Percentiles rank a stretch among this genome's conserved stretches.
phyloP scores from a whole-genome alignment of 495 filamentous ascomycete genomes.

The Aspergillus egyptiacus region DNA sequence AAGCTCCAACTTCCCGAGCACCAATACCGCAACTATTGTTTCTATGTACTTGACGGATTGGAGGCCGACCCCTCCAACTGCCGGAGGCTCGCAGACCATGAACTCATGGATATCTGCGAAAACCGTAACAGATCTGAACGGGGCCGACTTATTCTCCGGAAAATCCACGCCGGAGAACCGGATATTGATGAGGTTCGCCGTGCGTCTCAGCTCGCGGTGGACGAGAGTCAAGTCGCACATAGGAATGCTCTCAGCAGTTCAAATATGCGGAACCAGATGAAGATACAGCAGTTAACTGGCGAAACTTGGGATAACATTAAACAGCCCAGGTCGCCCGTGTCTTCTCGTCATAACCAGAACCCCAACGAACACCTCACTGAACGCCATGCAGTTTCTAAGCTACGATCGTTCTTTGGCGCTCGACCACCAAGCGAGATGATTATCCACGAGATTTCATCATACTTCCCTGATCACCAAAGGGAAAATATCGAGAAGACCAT shows the following conservation, averaged over 20 bases:
- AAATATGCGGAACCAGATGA: conserved; percentile 60
- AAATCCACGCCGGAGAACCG: conserved; percentile 81
- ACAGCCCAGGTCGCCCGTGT: conserved; percentile 74
- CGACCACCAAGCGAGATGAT: conserved; percentile 95
- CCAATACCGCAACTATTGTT: conserved; percentile 73
- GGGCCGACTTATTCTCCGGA: conserved; percentile 81
- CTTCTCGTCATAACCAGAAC: conserved; percentile 54
- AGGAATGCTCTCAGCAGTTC: conserved; percentile 56
- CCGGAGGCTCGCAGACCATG: conserved; percentile 71
- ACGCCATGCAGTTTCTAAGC: conserved; percentile 49
- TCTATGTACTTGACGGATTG: conserved; percentile 75
- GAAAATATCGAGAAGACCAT: conserved; percentile 93
- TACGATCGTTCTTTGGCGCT: conserved; percentile 78
- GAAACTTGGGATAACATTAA: conserved; percentile 77
- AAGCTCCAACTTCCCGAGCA: conserved; percentile 75
- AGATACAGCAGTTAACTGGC: conserved; percentile 77
- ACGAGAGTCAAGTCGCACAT: conserved; percentile 73
- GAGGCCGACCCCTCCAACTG: conserved; percentile 73
- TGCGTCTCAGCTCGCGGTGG: conserved; percentile 74
- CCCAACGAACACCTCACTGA: conserved; percentile 46
- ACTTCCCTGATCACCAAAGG: conserved; percentile 91
- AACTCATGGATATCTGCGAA: conserved; percentile 76
- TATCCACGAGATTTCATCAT: conserved; percentile 87
- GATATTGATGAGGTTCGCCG: conserved; percentile 72
- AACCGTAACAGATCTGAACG: conserved; percentile 61